Evolutionary conservation across 352 stramenopile genomes (phyloP), one percentile per base, ranked within the genome.

Genomic region (Pythium biforme): DNA sequence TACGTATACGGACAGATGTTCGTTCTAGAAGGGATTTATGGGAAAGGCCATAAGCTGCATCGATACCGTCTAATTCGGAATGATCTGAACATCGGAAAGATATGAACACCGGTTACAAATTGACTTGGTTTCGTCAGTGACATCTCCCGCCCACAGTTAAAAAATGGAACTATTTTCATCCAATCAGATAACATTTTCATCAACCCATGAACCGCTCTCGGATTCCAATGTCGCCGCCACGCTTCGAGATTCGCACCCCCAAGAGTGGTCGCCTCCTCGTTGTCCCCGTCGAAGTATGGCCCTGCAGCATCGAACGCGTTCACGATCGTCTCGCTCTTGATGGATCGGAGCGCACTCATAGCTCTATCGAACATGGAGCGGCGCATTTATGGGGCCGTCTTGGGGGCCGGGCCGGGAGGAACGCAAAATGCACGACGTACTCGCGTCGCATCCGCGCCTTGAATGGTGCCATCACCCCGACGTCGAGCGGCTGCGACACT

Each of bases 21-120:
- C n/a, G n/a, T n/a, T n/a, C n/a, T n/a, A n/a, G n/a, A n/a, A n/a
- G n/a, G n/a, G n/a, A n/a, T n/a, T n/a, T n/a, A n/a, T n/a, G n/a
- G n/a, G n/a, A n/a, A n/a, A n/a, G n/a, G n/a, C n/a, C n/a, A n/a
- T n/a, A n/a, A n/a, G n/a, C n/a, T n/a, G n/a, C n/a, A 39, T 39
- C 12, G 33, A 39, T 54, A 54, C 47, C 47, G 47, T 54, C 34
- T 54, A 54, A 51, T 54, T 54, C 25, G 47, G 23, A 33, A 54
- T 37, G 47, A 54, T 39, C 48, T 55, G 48, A 55, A 43, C 48
- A 55, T 55, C 25, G 48, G 48, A 55, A 55, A 55, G 48, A 55
- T 55, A 55, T 55, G 26, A 43, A 41, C 48, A 55, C 48, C 22
- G 47, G 47, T 54, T 54, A 54, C 47, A 54, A 54, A 54, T 5